phyloP scores from a whole-genome alignment of 768 basidiomycete genomes.

The Guyanaporus albipodus region DNA sequence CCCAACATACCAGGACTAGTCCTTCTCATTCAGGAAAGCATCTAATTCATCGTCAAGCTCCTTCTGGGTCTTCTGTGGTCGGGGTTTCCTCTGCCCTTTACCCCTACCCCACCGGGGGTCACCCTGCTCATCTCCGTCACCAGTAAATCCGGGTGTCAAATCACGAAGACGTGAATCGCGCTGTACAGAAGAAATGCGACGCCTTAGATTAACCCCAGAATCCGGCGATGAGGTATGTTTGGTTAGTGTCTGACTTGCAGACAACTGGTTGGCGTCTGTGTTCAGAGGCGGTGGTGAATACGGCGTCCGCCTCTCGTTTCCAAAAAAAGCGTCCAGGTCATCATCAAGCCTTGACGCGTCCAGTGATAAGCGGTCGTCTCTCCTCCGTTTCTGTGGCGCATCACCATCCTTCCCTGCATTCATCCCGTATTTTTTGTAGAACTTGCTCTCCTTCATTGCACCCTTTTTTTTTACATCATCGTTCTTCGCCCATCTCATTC shows the following conservation, averaged over 20 bases:
- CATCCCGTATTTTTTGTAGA: slow-evolving; percentile 72
- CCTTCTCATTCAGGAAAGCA: slow-evolving; percentile 60
- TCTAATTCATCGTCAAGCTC: slow-evolving; percentile 84
- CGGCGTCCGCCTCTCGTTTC: slow-evolving; percentile 37
- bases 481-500: slow-evolving; percentile 71
- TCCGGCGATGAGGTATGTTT: slow-evolving; percentile 53
- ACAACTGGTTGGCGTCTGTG: slow-evolving; percentile 63
- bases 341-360: slow-evolving; percentile 52
- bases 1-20: slow-evolving; percentile 25
- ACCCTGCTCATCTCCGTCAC: slow-evolving; percentile 23
- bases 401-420: slow-evolving; percentile 59
- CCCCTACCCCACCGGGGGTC: slow-evolving; percentile 27
- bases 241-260: slow-evolving; percentile 48
- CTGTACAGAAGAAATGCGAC: slow-evolving; percentile 42
- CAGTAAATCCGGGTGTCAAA: slow-evolving; percentile 19
- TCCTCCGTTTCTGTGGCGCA: slow-evolving; percentile 35
- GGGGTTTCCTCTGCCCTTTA: slow-evolving; percentile 38
- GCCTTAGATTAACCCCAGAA: slow-evolving; percentile 37
- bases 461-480: slow-evolving; percentile 78
- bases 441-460: slow-evolving; percentile 67
- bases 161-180: slow-evolving; percentile 11
- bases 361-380: slow-evolving; percentile 29
- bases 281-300: slow-evolving; percentile 50
- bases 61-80: slow-evolving; percentile 58
- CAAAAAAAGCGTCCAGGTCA: slow-evolving; percentile 68